phyloP scores from a whole-genome alignment of 331 rosid species.

The Acacia concinna region DNA sequence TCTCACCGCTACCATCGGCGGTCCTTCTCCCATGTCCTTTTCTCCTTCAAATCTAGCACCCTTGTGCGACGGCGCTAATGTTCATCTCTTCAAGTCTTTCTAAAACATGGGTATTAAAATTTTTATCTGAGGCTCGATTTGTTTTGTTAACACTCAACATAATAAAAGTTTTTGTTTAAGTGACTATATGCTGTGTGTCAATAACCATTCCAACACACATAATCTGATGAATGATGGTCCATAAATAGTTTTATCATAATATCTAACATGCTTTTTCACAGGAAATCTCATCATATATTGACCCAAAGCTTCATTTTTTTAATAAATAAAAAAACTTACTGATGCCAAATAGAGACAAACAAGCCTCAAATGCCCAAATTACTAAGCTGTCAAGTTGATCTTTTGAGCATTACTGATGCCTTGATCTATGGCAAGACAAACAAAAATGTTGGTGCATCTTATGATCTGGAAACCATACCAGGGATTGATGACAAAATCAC shows the following conservation, averaged over 20 bases:
- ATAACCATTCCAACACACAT: background rate
- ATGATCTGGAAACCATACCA: conserved; percentile 80
- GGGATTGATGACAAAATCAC: conserved; percentile 81
- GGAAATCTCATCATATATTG: background rate
- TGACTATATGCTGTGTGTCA: background rate
- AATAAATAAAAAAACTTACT: background rate
- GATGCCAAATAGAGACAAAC: background rate
- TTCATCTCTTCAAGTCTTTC: too few relatives aligned
- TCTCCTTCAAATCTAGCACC: too few relatives aligned
- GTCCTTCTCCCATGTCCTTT: too few relatives aligned
- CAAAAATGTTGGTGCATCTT: conserved; percentile 73
- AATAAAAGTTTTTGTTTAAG: conserved; percentile 4
- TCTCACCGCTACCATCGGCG: too few relatives aligned
- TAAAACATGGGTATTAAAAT: too few relatives aligned
- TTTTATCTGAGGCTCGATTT: too few relatives aligned
- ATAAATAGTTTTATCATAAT: too few relatives aligned
- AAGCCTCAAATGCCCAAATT: background rate
- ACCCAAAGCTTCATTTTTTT: background rate
- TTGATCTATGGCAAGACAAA: background rate
- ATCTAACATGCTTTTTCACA: background rate
- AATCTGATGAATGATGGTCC: background rate
- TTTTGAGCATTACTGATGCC: background rate
- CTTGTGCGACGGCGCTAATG: too few relatives aligned
- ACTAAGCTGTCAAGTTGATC: background rate
- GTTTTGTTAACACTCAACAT: background rate